phyloP scores from a whole-genome alignment of 306 rosid genomes.

The Cicer bijugum region DNA sequence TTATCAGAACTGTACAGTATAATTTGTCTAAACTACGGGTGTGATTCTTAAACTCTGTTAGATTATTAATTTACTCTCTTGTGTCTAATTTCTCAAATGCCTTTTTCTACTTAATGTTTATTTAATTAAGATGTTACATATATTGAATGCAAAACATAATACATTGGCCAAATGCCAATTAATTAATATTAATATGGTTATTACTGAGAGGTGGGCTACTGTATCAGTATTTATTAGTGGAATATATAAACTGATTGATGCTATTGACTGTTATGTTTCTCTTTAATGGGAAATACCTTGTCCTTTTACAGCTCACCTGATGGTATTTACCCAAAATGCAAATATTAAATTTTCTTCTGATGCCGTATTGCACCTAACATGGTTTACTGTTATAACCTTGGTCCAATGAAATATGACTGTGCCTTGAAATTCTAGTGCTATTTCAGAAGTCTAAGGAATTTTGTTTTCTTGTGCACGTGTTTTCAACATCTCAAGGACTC shows the following conservation, averaged over 20 bases:
- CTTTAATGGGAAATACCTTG: constrained; percentile 11
- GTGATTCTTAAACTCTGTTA: constrained; percentile 45
- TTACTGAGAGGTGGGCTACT: constrained; percentile 30
- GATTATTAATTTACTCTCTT: constrained; percentile 32
- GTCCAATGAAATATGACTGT: not conserved
- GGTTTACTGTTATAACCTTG: constrained; percentile 18
- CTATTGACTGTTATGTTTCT: constrained; percentile 30
- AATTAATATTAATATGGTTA: constrained; percentile 1
- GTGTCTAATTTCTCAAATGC: constrained; percentile 29
- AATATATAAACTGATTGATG: constrained; percentile 26
- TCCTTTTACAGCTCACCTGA: constrained; percentile 24
- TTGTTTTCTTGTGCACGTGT: constrained; percentile 2
- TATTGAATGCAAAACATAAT: constrained; percentile 13
- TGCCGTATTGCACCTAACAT: constrained; percentile 16
- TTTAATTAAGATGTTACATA: constrained; percentile 34
- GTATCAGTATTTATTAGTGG: constrained; percentile 24
- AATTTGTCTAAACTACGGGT: constrained; percentile 97
- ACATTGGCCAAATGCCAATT: not conserved
- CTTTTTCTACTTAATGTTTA: constrained; percentile 39
- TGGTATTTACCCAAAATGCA: not conserved
- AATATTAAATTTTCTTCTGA: constrained; percentile 23
- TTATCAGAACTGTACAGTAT: constrained; percentile 95
- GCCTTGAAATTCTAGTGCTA: constrained; percentile 17
- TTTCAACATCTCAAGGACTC: not conserved
- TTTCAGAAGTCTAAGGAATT: constrained; percentile 26